Evolutionary conservation across 768 basidiomycete species (phyloP).

Genomic region (Boletus reticuloceps): DNA sequence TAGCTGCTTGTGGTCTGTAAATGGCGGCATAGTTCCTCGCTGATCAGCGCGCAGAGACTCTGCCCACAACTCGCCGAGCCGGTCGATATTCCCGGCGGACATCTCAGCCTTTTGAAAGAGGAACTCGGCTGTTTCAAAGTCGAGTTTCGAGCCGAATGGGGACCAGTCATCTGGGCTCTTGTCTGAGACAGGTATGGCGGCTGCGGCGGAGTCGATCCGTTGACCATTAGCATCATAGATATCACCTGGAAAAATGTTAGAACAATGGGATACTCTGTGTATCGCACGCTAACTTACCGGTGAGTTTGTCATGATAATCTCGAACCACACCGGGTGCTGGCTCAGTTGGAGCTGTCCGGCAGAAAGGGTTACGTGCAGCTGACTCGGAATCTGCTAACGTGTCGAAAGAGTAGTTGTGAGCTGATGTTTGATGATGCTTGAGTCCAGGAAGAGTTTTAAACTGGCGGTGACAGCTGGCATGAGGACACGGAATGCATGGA

Average conservation of each 20-base stretch:
- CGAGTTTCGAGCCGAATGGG: neutral
- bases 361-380: no score
- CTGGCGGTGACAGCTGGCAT: no score
- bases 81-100: no score
- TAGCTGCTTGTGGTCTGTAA: neutral
- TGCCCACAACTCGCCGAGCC: no score
- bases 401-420: neutral
- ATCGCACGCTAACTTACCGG: neutral
- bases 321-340: neutral
- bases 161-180: neutral
- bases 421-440: neutral
- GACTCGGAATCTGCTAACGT: no score
- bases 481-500: no score
- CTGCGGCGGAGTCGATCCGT: neutral
- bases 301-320: neutral
- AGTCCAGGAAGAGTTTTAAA: neutral
- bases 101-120: no score
- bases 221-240: neutral
- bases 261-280: no score
- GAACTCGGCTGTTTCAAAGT: no score
- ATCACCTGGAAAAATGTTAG: neutral
- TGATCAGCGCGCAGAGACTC: no score
- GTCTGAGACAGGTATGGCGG: no score
- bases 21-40: neutral
- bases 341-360: neutral